These are phyloP conservation scores for Collybia mongolica DNA, from an alignment of 768 basidiomycete species.

Conservation along the genomic window DNA sequence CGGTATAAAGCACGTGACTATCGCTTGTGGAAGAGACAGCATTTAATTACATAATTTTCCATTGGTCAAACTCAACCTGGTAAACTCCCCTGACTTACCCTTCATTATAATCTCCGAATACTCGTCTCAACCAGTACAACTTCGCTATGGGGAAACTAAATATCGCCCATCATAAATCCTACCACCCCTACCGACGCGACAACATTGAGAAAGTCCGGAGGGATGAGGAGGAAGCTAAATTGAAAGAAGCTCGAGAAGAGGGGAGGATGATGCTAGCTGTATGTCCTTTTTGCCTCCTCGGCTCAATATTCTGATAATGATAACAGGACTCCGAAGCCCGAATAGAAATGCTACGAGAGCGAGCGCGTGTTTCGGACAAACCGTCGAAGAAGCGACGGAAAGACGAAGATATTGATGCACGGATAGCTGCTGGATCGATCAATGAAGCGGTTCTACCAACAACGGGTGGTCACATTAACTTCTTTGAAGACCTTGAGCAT, in stretches of 20 bases:
- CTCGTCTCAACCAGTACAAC: no score
- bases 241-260: conserved; percentile 67
- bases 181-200: conserved; percentile 82
- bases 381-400: conserved; percentile 32
- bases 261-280: conserved; percentile 73
- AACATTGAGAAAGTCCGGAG: conserved; percentile 79
- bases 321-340: conserved; percentile 79
- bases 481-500: conserved; percentile 81
- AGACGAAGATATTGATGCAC: conserved; percentile 34
- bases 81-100: no score
- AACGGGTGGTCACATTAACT: conserved; percentile 72
- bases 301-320: conserved; percentile 15
- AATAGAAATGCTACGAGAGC: conserved; percentile 59
- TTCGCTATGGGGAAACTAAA: conserved; percentile 76
- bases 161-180: conserved; percentile 90
- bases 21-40: no score
- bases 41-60: no score
- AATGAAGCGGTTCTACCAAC: conserved; percentile 38
- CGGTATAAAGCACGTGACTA: neutral
- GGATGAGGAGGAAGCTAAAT: conserved; percentile 79
- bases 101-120: no score
- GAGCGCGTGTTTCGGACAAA: conserved; percentile 44
- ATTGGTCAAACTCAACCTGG: no score
- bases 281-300: conserved; percentile 22
- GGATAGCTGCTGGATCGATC: conserved; percentile 28